Conservation (phyloP, 2,329 filamentous ascomycete species). For the Fusarium vanettenii region DNA sequence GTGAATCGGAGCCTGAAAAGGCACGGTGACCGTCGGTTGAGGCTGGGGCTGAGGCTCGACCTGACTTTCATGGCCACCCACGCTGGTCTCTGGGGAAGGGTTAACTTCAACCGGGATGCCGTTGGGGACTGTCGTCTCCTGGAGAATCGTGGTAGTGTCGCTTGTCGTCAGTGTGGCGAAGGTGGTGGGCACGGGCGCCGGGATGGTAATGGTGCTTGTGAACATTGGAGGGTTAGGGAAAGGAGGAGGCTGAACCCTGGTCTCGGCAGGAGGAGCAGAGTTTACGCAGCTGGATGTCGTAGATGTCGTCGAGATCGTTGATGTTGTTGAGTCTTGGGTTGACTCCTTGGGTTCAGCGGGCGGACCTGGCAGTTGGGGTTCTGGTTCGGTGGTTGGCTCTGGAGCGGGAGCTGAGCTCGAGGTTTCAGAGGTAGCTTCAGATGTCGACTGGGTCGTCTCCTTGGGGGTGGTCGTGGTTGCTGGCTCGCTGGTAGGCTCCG, state of each 20-base stretch:
- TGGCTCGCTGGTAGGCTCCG: neutral
- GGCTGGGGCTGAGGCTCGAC: conserved; percentile 12
- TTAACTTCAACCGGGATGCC: conserved; percentile 2
- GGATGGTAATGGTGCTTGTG: neutral
- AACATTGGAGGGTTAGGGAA: neutral
- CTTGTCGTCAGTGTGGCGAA: conserved; percentile 12
- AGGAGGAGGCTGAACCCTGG: conserved; percentile 6
- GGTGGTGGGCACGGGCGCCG: conserved; percentile 19
- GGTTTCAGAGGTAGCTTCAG: neutral
- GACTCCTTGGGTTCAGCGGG: conserved; percentile 19
- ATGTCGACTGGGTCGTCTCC: conserved; percentile 1
- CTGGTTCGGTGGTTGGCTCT: conserved; percentile 10
- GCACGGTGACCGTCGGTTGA: neutral
- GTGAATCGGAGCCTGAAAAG: conserved; percentile 13
- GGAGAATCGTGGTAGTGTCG: neutral
- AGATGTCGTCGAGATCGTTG: neutral
- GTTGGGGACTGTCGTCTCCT: conserved; percentile 6
- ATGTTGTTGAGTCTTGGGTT: neutral
- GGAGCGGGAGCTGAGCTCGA: conserved; percentile 16
- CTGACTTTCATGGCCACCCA: conserved; percentile 2
- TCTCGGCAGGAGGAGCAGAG: conserved; percentile 7
- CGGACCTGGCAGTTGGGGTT: conserved; percentile 3
- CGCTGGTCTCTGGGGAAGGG: conserved; percentile 17
- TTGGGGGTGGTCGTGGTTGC: neutral
- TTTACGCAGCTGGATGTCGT: neutral